Evolutionary conservation across 805 yeast genomes (phyloP).

Genomic region (Nakazawaea anatomiae): DNA sequence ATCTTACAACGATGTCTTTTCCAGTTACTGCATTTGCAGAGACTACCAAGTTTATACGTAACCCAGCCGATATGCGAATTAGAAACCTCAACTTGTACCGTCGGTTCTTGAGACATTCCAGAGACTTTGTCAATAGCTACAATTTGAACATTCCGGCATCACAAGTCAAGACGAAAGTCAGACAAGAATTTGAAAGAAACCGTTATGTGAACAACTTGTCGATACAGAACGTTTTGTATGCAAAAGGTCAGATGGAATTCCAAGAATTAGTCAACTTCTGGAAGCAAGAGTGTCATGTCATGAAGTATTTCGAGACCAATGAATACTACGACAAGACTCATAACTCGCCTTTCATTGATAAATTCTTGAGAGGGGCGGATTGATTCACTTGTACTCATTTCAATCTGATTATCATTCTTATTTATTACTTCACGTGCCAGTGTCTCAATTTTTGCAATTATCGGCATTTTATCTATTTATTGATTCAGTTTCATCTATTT

Average conservation of each 20-base stretch:
- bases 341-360: constrained; percentile 61
- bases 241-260: constrained; percentile 87
- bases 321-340: constrained; percentile 48
- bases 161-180: constrained; percentile 71
- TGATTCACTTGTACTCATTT: constrained; percentile 6
- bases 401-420: too few relatives aligned
- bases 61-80: constrained; percentile 52
- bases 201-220: constrained; percentile 65
- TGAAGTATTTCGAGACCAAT: constrained; percentile 73
- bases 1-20: constrained; percentile 3
- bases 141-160: constrained; percentile 76
- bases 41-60: constrained; percentile 62
- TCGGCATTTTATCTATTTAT: neutral
- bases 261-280: constrained; percentile 85
- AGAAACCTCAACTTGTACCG: constrained; percentile 71
- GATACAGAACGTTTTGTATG: constrained; percentile 60
- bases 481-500: neutral
- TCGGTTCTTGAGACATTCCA: constrained; percentile 56
- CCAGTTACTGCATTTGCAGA: constrained; percentile 78
- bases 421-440: too few relatives aligned
- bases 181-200: constrained; percentile 86
- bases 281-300: constrained; percentile 83
- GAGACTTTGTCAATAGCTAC: constrained; percentile 49
- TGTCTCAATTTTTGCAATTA: too few relatives aligned
- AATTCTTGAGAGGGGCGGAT: constrained; percentile 60